Conservation (phyloP, 2,329 filamentous ascomycete genomes). For the Ophiostoma populinum region DNA sequence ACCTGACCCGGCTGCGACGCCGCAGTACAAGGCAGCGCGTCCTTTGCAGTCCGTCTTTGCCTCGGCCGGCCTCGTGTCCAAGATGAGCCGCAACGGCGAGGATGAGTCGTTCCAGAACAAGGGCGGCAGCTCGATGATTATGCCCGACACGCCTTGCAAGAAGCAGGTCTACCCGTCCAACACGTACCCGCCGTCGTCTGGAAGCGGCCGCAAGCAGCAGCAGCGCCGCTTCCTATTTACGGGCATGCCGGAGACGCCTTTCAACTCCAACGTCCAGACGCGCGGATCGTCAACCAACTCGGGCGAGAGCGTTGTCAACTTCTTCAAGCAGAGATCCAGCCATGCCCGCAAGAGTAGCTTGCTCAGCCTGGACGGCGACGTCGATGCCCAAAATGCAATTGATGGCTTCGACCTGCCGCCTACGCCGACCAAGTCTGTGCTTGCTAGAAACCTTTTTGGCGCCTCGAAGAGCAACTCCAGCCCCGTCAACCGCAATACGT, state of each 20-base stretch:
- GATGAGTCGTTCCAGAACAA: conserved; percentile 33
- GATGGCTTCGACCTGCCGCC: conserved; percentile 64
- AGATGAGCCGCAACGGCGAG: conserved; percentile 74
- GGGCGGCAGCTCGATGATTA: conserved; percentile 42
- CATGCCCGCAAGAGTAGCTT: conserved; percentile 48
- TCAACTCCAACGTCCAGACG: conserved; percentile 34
- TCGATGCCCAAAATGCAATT: conserved; percentile 20
- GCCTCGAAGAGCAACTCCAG: conserved; percentile 8
- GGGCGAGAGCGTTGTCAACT: conserved; percentile 33
- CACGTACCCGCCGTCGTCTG: conserved; percentile 41
- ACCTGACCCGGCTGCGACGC: conserved; percentile 45
- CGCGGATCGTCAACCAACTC: conserved; percentile 18
- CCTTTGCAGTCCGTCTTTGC: conserved; percentile 73
- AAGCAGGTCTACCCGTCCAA: conserved; percentile 56
- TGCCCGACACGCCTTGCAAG: conserved; percentile 95
- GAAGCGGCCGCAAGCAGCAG: conserved; percentile 43
- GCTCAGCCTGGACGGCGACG: conserved; percentile 62
- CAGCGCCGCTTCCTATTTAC: conserved; percentile 45
- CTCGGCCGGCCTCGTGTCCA: conserved; percentile 88
- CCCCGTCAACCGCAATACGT: conserved; percentile 9
- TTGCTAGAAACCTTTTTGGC: conserved; percentile 20
- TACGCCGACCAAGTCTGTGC: conserved; percentile 66
- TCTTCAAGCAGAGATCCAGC: conserved; percentile 40
- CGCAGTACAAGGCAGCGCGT: conserved; percentile 60
- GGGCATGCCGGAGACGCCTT: conserved; percentile 65